A percentile compares a stretch with the other conserved stretches of the same genome.
phyloP scores from a whole-genome alignment of 2,329 filamentous ascomycete species.

The Bipolaris oryzae region DNA sequence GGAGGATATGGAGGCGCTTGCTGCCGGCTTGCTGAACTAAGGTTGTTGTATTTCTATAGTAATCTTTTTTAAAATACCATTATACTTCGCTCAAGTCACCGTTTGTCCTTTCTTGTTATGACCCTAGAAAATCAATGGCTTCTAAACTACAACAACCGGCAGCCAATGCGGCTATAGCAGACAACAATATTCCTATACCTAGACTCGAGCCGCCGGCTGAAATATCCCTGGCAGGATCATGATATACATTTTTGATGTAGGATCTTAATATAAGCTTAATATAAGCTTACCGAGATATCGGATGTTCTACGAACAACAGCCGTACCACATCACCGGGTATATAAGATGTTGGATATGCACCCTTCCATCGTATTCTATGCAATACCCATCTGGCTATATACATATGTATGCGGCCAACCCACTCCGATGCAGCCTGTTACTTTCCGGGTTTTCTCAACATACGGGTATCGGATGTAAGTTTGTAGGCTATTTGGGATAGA shows the following conservation, averaged over 20 bases:
- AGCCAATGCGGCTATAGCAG: background rate
- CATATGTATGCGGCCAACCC: background rate
- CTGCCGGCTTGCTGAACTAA: conserved; percentile 68
- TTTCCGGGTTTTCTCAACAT: background rate
- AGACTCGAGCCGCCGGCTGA: background rate
- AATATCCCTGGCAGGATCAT: background rate
- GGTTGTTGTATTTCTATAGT: background rate
- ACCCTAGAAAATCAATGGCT: background rate
- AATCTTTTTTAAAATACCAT: background rate
- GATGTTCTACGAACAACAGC: background rate
- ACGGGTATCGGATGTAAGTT: background rate
- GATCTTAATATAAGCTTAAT: background rate
- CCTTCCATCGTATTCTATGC: background rate
- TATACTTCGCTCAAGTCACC: background rate
- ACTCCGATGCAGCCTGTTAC: background rate
- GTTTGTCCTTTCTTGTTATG: too few relatives aligned
- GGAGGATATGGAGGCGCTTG: conserved; percentile 78
- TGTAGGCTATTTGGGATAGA: background rate
- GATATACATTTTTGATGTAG: background rate
- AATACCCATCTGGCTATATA: background rate
- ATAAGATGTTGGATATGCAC: background rate
- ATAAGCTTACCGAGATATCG: background rate
- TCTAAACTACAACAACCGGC: too few relatives aligned
- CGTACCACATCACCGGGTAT: background rate
- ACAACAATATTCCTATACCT: background rate